A percentile compares a stretch with the other conserved stretches of the same genome.
Conservation (phyloP, 805 yeast species). For the Naumovozyma dairenensis region DNA sequence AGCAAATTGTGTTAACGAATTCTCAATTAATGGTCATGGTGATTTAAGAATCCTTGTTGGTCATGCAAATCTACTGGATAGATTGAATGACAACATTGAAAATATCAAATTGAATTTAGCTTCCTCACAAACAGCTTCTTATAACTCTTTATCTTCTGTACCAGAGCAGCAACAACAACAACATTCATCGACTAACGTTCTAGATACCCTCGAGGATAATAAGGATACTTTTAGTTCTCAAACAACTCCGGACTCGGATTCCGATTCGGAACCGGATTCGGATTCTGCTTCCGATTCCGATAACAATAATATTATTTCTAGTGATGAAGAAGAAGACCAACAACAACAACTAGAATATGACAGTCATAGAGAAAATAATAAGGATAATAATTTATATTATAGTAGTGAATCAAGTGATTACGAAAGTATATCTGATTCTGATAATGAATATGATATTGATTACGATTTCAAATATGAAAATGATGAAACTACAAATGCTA, state of each 20-base stretch:
- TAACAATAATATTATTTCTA: no score
- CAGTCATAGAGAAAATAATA: no score
- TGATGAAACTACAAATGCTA: no score
- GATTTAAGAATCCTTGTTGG: conserved; percentile 25
- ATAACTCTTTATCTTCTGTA: no score
- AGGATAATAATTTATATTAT: conserved; percentile 1
- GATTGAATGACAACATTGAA: conserved; percentile 16
- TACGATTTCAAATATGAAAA: not conserved
- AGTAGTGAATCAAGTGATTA: conserved; percentile 1
- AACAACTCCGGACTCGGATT: conserved; percentile 3
- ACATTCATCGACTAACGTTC: no score
- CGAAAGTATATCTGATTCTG: conserved; percentile 1
- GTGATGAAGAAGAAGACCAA: no score
- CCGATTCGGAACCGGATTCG: conserved; percentile 1
- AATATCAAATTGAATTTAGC: not conserved
- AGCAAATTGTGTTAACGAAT: conserved; percentile 11
- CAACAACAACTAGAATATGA: no score
- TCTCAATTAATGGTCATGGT: conserved; percentile 12
- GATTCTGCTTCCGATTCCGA: not conserved
- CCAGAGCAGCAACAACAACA: no score
- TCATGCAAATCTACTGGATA: conserved; percentile 28
- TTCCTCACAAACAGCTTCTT: no score
- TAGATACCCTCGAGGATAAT: no score
- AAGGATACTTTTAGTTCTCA: no score
- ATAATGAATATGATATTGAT: conserved; percentile 1